Evolutionary conservation across 2,329 filamentous ascomycete genomes (phyloP), one percentile per base, ranked within the genome.

Genomic region (Alternaria sp.): DNA sequence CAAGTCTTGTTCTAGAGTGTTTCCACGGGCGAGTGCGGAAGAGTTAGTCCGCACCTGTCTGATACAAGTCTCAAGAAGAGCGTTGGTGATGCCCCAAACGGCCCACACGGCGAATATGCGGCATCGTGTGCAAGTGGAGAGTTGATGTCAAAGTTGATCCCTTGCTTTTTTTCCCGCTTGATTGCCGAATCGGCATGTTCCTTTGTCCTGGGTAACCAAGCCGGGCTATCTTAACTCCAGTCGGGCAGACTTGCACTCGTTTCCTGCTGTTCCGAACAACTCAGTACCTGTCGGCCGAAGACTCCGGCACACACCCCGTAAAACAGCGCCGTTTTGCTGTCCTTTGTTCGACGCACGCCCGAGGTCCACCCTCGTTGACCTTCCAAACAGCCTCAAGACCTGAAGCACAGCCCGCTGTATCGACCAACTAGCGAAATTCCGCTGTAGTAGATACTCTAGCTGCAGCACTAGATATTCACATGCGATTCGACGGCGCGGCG

Each of bases 91-190:
- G 17, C 36, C 36, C 36, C 36, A 40, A 40, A 40, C 36, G 36
- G 36, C 26, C 43, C 19, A 50, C 28, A 43, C 55, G n/a, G 55
- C 59, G 28, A 62, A 47, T 47, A 19, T 36, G 47, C 55, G 55
- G 59, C 59, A 54, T 59, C 28, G 7, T 52, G 28, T 51, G 36
- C 36, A 52, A 52, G 49, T 52, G 49, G 49, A 52, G 28, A 12
- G 30, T 52, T 36, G 9, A 52, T 40, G 49, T 17, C 32, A 40
- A 40, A 52, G 19, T 25, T 52, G 36, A 6, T 40, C 13, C 23
- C 23, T 47, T 36, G 13, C 15, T 47, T 47, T 36, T 36, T 36
- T 52, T 23, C 21, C 12, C 12, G 49, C 13, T 23, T 23, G 28
- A 40, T 46, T 43, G 32, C 17, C 40, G 21, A 26, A 30, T 21